Evolutionary conservation across 2,329 filamentous ascomycete species (phyloP).

Genomic region (Polytolypa hystricis): DNA sequence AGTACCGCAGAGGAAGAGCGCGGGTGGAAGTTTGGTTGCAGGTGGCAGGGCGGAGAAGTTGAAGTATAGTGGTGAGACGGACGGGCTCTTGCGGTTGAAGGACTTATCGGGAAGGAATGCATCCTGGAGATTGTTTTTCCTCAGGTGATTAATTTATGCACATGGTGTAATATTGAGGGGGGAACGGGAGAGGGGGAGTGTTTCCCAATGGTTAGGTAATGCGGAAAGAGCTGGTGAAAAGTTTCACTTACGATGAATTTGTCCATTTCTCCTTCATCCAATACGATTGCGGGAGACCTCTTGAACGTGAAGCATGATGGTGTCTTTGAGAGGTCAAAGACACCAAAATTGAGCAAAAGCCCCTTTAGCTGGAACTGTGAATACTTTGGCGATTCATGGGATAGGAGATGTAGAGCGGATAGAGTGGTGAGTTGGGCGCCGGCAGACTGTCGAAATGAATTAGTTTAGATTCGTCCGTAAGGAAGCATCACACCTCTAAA

Average conservation of each 20-base stretch:
- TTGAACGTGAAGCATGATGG: constrained; percentile 34
- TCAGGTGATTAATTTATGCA: neutral
- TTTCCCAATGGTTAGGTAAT: too few species aligned
- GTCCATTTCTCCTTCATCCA: constrained; percentile 37
- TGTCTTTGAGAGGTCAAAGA: constrained; percentile 37
- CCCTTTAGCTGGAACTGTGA: constrained; percentile 35
- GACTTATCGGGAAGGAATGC: constrained; percentile 36
- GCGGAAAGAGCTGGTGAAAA: too few species aligned
- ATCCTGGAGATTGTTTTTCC: constrained; percentile 13
- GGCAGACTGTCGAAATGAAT: too few species aligned
- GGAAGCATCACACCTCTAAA: too few species aligned
- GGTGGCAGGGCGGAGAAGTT: constrained; percentile 26
- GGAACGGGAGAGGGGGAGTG: too few species aligned
- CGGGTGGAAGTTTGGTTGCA: constrained; percentile 35
- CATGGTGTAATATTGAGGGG: too few species aligned
- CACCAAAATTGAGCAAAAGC: constrained; percentile 43
- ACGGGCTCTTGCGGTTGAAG: constrained; percentile 30
- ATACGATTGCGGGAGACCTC: constrained; percentile 27
- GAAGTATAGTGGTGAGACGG: constrained; percentile 41
- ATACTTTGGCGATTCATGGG: constrained; percentile 14
- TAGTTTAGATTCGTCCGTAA: neutral
- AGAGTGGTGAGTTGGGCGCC: constrained; percentile 41
- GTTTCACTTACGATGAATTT: constrained; percentile 20
- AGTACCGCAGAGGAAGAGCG: constrained; percentile 45
- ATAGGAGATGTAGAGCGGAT: constrained; percentile 38